Evolutionary conservation across 78 protist genomes (phyloP).

Genomic region (Dictyostelium citrinum): DNA sequence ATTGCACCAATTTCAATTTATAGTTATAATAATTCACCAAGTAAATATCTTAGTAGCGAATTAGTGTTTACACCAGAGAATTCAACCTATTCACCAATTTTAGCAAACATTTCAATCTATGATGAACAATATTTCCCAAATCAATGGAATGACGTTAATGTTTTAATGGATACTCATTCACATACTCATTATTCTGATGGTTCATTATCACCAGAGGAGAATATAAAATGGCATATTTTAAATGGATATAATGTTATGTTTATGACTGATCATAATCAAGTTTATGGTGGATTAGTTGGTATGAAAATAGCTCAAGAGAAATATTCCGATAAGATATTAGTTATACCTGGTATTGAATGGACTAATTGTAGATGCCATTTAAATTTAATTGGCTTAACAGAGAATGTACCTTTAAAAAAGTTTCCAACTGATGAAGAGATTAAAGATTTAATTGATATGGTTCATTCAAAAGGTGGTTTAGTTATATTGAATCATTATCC

Average conservation of each 20-base stretch:
- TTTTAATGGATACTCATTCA: slow-evolving; percentile 30
- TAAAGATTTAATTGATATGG: neutral
- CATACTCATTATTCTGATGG: slow-evolving; percentile 54
- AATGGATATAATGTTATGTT: slow-evolving; percentile 59
- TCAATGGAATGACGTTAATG: neutral
- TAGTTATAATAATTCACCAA: slow-evolving; percentile 49
- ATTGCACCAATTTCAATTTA: neutral
- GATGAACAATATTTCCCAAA: neutral
- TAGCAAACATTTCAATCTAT: neutral
- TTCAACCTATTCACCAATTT: neutral
- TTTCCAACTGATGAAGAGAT: slow-evolving; percentile 37
- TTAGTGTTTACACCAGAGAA: neutral
- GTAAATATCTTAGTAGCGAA: neutral
- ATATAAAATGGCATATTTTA: slow-evolving; percentile 46
- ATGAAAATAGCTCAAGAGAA: slow-evolving; percentile 24
- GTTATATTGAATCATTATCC: slow-evolving; percentile 60
- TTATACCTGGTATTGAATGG: slow-evolving; percentile 55
- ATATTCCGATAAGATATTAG: slow-evolving; percentile 31
- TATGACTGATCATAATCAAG: slow-evolving; percentile 53
- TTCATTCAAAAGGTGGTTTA: slow-evolving; percentile 49
- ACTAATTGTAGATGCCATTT: slow-evolving; percentile 56
- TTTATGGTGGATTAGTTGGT: slow-evolving; percentile 27
- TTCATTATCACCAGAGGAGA: slow-evolving; percentile 10
- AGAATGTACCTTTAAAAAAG: neutral
- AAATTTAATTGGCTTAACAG: slow-evolving; percentile 12